These are phyloP conservation scores for Penicillium vulpinum DNA, from an alignment of 2,329 filamentous ascomycete genomes.

Conservation along the genomic window DNA sequence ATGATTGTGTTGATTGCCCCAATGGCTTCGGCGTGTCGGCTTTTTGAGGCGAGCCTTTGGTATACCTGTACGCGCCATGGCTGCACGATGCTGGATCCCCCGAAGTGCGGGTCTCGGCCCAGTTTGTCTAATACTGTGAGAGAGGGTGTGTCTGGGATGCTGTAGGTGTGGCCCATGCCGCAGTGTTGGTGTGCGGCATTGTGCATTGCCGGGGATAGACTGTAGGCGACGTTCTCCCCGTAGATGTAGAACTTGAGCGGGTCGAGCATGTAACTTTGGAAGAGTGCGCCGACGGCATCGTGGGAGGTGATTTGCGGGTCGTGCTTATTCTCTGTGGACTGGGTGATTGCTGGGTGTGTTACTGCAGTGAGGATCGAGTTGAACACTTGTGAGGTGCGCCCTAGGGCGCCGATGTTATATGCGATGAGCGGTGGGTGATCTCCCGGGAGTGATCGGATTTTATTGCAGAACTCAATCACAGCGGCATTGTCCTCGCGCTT, in stretches of 20 bases:
- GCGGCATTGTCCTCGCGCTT: conserved; percentile 41
- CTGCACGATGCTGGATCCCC: conserved; percentile 46
- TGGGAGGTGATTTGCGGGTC: conserved; percentile 40
- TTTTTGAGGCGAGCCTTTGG: conserved; percentile 40
- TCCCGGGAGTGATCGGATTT: conserved; percentile 34
- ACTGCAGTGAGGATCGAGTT: conserved; percentile 44
- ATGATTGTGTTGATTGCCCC: conserved; percentile 48
- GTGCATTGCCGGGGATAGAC: conserved; percentile 47
- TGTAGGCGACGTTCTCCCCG: conserved; percentile 44
- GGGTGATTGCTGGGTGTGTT: conserved; percentile 41
- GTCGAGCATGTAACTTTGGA: conserved; percentile 45
- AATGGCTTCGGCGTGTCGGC: conserved; percentile 47
- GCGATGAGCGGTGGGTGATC: conserved; percentile 39
- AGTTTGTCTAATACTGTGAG: conserved; percentile 41
- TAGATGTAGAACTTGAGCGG: conserved; percentile 46
- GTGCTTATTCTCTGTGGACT: conserved; percentile 20
- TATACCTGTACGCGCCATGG: conserved; percentile 46
- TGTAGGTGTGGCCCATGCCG: conserved; percentile 43
- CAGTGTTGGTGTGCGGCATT: conserved; percentile 44
- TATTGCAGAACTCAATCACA: conserved; percentile 40
- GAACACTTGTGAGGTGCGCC: conserved; percentile 47
- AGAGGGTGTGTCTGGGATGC: conserved; percentile 38
- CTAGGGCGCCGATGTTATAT: conserved; percentile 43
- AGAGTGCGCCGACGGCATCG: conserved; percentile 41
- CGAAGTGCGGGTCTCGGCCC: conserved; percentile 41